Conservation (phyloP, 2,329 filamentous ascomycete genomes). For the Aurifilum marmelostoma region DNA sequence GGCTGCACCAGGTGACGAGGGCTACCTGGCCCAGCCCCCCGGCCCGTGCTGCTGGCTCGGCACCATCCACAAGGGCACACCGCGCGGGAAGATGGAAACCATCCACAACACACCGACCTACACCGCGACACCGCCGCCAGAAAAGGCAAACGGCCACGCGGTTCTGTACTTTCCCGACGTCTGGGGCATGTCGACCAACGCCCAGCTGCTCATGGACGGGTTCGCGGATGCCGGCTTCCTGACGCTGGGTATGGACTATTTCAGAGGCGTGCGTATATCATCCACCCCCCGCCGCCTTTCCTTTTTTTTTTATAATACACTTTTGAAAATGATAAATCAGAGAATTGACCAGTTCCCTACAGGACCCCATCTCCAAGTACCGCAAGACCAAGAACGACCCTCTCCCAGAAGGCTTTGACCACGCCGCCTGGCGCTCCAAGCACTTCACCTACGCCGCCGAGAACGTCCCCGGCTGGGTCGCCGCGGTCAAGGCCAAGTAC, state of each 20-base stretch:
- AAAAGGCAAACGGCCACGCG: conserved; percentile 44
- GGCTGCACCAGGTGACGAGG: conserved; percentile 6
- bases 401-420: conserved; percentile 47
- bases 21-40: conserved; percentile 39
- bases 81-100: conserved; percentile 40
- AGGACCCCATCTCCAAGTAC: conserved; percentile 50
- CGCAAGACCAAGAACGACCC: conserved; percentile 37
- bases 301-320: neutral
- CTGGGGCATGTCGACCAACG: conserved; percentile 48
- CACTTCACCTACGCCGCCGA: conserved; percentile 47
- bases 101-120: conserved; percentile 45
- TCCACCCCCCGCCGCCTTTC: neutral
- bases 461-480: conserved; percentile 49
- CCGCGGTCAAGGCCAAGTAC: conserved; percentile 42
- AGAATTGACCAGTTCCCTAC: neutral
- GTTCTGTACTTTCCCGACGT: conserved; percentile 51
- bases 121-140: conserved; percentile 36
- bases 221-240: conserved; percentile 49
- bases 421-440: conserved; percentile 51
- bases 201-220: conserved; percentile 49
- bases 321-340: too few species aligned
- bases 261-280: conserved; percentile 41
- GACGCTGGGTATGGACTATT: conserved; percentile 49
- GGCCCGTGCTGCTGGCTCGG: conserved; percentile 46
- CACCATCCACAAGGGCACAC: conserved; percentile 43